Conservation (phyloP, 2,329 filamentous ascomycete genomes). For the Epicoccum sorghinum region DNA sequence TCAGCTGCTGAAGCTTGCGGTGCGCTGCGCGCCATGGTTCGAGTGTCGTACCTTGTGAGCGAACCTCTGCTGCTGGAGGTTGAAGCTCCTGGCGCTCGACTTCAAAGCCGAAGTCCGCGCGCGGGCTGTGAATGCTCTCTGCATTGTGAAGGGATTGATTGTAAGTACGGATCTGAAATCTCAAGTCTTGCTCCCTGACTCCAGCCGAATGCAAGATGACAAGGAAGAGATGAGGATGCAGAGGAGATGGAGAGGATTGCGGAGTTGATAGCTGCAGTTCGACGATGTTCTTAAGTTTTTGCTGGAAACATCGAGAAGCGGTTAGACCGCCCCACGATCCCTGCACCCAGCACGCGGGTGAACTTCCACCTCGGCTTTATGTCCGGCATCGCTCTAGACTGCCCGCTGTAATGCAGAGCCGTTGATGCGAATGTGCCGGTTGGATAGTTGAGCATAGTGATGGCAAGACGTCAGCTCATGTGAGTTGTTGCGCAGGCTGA, state of each 20-base stretch:
- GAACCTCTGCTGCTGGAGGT: conserved; percentile 89
- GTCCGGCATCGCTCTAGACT: conserved; percentile 10
- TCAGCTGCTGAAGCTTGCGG: conserved; percentile 6
- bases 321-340: conserved; percentile 17
- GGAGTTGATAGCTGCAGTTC: conserved; percentile 24
- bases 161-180: conserved; percentile 28
- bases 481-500: too few species aligned
- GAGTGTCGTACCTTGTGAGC: conserved; percentile 82
- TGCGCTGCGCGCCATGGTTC: not conserved
- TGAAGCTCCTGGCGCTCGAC: conserved; percentile 65
- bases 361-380: conserved; percentile 12
- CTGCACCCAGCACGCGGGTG: not conserved
- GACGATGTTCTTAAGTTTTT: conserved; percentile 25
- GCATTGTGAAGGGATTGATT: conserved; percentile 69
- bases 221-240: conserved; percentile 33
- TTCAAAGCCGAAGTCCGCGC: conserved; percentile 81
- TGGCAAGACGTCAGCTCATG: too few species aligned
- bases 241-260: conserved; percentile 25
- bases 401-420: not conserved
- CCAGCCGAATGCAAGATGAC: conserved; percentile 44
- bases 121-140: conserved; percentile 87
- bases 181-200: conserved; percentile 45
- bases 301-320: conserved; percentile 28
- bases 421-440: too few species aligned
- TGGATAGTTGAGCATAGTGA: too few species aligned